phyloP scores from a whole-genome alignment of 176 grass and related monocot species.

The Avena atlantica region DNA sequence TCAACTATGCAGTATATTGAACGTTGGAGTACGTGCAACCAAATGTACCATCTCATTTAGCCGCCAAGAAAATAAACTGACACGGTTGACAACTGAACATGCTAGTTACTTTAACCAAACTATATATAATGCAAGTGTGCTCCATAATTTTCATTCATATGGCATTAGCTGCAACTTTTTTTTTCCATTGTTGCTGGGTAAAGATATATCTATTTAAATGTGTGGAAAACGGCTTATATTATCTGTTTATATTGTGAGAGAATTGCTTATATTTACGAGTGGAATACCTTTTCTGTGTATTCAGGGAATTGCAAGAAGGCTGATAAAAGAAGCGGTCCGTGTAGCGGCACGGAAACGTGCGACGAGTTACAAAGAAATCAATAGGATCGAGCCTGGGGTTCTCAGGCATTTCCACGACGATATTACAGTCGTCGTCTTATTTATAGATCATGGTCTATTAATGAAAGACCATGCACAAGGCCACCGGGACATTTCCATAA shows the following conservation, averaged over 20 bases:
- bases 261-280: background rate
- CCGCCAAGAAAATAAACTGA: background rate
- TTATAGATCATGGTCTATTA: slow-evolving; percentile 68
- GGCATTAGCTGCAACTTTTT: background rate
- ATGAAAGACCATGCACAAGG: slow-evolving; percentile 40
- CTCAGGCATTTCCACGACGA: slow-evolving; percentile 91
- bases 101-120: background rate
- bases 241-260: background rate
- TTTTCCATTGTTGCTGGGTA: background rate
- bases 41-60: too few relatives aligned
- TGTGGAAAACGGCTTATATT: background rate
- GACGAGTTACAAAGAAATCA: slow-evolving; percentile 79
- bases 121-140: background rate
- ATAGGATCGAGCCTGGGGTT: slow-evolving; percentile 77
- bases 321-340: slow-evolving; percentile 76
- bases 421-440: slow-evolving; percentile 80
- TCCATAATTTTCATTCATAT: too few relatives aligned
- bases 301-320: slow-evolving; percentile 79
- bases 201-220: background rate
- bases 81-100: background rate
- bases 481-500: slow-evolving; percentile 58
- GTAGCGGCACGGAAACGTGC: slow-evolving; percentile 70
- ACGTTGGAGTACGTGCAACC: too few relatives aligned
- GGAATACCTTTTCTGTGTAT: background rate
- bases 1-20: too few relatives aligned